Base-by-base conservation (phyloP, 73 alveolate genomes). In the Breviolum minutum region DNA sequence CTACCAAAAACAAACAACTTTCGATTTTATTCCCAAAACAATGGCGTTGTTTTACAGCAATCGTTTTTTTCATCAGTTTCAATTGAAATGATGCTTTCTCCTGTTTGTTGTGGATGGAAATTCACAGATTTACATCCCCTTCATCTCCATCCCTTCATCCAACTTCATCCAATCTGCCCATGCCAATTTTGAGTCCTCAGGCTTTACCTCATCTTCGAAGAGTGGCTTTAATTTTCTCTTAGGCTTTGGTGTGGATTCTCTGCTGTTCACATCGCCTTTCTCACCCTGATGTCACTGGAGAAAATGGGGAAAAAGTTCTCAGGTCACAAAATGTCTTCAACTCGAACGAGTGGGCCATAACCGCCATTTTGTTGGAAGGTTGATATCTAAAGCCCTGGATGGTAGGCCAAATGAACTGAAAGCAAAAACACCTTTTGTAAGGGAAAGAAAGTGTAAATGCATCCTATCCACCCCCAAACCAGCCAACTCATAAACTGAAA, bases 201-300 rank as follows among this genome's bases (percentile, higher is more conserved):
- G 74, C 74, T 89, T 89, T 60, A 89, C 87, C 30, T 89, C 96
- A n/a, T 89, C 96, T 17, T 16, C 70, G 20, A 89, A 89, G 86
- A 89, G 68, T 2, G 96, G 87, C 96, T 89, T 89, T 74, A 89
- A 30, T 73, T 40, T 63, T 22, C 95, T 48, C 22, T 87, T 87
- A n/a, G 95, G 95, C 29, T 87, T 87, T 40, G 92, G 92, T 16
- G 69, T 61, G 10, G n/a, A 20, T 6, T 83, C 92, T 20, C 24
- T 6, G 11, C 63, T 61, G 8, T 83, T 22, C 77, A 17, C 87
- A 0, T 79, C 87, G 87, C 27, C 66, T 8, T 79, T 79, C 64
- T 79, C 87, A n/a, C 87, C 66, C 66, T 79, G 30, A 68, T 30
- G 30, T 48, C 81, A 20, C 5, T 71, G 20, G 10, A 40, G 10